These are phyloP conservation scores for Lactarius quietus DNA, from an alignment of 768 basidiomycete genomes.

Conservation along the genomic window DNA sequence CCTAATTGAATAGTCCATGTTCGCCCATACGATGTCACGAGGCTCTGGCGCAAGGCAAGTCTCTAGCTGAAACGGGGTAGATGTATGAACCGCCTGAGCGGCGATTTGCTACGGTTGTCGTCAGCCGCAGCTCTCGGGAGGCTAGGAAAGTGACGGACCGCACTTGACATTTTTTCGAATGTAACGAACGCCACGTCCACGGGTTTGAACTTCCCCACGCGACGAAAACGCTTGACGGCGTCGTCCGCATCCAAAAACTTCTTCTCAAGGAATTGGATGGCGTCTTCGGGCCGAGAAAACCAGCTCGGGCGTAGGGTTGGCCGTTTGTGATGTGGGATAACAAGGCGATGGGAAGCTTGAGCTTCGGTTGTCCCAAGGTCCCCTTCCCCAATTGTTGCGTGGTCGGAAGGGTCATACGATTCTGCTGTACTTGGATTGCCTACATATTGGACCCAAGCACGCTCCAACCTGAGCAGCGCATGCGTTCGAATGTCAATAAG, in stretches of 20 bases:
- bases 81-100: constrained; percentile 75
- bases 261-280: constrained; percentile 81
- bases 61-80: constrained; percentile 58
- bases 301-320: constrained; percentile 74
- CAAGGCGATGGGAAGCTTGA: constrained; percentile 48
- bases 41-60: constrained; percentile 89
- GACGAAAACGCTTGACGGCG: constrained; percentile 68
- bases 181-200: constrained; percentile 92
- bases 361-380: constrained; percentile 55
- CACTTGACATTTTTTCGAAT: constrained; percentile 92
- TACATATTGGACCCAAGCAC: constrained; percentile 85
- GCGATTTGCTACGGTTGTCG: constrained; percentile 67
- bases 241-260: constrained; percentile 82
- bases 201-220: constrained; percentile 69
- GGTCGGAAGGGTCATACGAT: constrained; percentile 70
- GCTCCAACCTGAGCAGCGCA: constrained; percentile 77
- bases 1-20: constrained; percentile 65
- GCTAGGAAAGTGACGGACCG: constrained; percentile 47
- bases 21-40: constrained; percentile 93
- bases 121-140: not conserved
- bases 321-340: constrained; percentile 69
- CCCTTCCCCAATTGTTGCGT: constrained; percentile 45
- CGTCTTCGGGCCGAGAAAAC: constrained; percentile 79
- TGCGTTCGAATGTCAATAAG: constrained; percentile 76
- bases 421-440: constrained; percentile 90